These are phyloP conservation scores for Starmerella tilneyi DNA, from an alignment of 805 yeast genomes.

Conservation along the genomic window DNA sequence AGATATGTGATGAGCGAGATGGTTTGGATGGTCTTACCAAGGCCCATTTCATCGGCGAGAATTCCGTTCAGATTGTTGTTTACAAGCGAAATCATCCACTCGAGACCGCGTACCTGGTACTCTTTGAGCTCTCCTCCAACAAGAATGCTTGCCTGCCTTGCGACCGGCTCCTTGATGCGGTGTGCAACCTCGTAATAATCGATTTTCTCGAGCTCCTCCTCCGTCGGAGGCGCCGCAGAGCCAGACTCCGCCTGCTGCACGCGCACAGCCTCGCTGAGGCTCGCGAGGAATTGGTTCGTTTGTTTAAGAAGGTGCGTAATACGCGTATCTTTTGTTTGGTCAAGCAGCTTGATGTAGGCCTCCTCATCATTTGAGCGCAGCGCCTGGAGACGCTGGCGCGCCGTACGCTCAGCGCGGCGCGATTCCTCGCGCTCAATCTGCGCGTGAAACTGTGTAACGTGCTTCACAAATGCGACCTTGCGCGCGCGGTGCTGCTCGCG, in stretches of 20 bases:
- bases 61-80: constrained; percentile 93
- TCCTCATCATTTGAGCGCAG: constrained; percentile 94
- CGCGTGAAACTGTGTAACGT: constrained; percentile 46
- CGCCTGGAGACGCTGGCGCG: constrained; percentile 96
- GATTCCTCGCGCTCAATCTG: constrained; percentile 83
- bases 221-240: constrained; percentile 15
- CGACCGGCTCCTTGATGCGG: constrained; percentile 66
- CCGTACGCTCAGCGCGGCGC: constrained; percentile 79
- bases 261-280: constrained; percentile 81
- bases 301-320: constrained; percentile 87
- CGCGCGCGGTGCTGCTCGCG: constrained; percentile 22
- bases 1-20: constrained; percentile 77
- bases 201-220: constrained; percentile 40
- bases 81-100: constrained; percentile 95
- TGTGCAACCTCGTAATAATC: constrained; percentile 95
- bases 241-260: constrained; percentile 52
- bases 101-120: constrained; percentile 85
- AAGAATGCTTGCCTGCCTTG: constrained; percentile 68
- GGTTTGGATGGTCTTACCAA: constrained; percentile 94
- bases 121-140: constrained; percentile 90
- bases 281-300: constrained; percentile 82
- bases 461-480: constrained; percentile 26
- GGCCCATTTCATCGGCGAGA: constrained; percentile 96
- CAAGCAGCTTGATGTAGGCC: constrained; percentile 86
- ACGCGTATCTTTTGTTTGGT: constrained; percentile 95